Evolutionary conservation across 2,329 filamentous ascomycete genomes (phyloP), one percentile per base, ranked within the genome.

Genomic region (Pseudofabraea citricarpa): DNA sequence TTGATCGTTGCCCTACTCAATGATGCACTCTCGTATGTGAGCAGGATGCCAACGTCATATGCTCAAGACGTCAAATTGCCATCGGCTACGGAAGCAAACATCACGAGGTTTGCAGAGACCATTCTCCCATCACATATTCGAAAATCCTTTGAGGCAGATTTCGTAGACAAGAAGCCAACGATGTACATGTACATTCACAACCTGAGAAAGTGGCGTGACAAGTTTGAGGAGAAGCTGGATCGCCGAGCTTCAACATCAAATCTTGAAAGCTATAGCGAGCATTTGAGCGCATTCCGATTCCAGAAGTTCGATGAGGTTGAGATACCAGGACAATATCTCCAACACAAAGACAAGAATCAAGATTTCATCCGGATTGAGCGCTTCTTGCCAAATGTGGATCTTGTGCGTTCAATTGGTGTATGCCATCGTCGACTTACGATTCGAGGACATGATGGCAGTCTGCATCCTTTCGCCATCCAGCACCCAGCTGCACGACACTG

Each of bases 111-210:
- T 58, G 90, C 93, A 1, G 90, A 98, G 66, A 96, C 90, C 1
- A 95, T 98, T 36, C 74, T 98, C 41, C 94, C 94, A 2, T 79
- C 85, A 3, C 93, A 98, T 65, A 96, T 98, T 57, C 85, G 94
- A 60, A 91, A 90, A 61, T 90, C 90, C 0, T 99, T 99, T 55
- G 93, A 98, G 65, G 83, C 83, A n/a, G 93, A 99, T 66, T 98
- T 99, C 65, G 93, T 98, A 12, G 73, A 80, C 43, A 87, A 90
- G 61, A 96, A 95, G 66, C 94, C 93, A 3, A 97, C 90, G 2
- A 96, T 98, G 90, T 86, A 87, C 61, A 90, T 96, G 63, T 99
- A 99, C 70, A 97, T 98, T 49, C 89, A 95, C 64, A 97, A 96
- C 65, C 73, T 98, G 41, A 85, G 93, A 36, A 86, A 83, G 55